phyloP scores from a whole-genome alignment of 129 eudicot species.

The Smallanthus sonchifolius region DNA sequence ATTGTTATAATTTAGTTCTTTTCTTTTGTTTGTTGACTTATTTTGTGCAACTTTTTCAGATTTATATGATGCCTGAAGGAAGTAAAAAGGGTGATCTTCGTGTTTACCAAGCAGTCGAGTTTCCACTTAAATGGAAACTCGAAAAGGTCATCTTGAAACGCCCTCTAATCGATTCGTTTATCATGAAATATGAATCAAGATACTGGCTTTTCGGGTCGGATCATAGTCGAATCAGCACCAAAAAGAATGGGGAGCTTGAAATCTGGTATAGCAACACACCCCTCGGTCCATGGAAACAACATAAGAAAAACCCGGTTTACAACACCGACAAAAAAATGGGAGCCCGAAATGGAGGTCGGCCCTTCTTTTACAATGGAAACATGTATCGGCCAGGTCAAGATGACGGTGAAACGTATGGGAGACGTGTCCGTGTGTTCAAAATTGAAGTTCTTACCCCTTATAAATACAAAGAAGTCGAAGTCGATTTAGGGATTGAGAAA shows the following conservation, averaged over 20 bases:
- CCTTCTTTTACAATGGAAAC: conserved; percentile 53
- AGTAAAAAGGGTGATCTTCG: conserved; percentile 82
- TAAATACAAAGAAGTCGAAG: conserved; percentile 66
- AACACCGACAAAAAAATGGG: conserved; percentile 50
- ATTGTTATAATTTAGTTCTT: not conserved
- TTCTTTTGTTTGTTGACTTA: not conserved
- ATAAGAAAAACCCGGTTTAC: conserved; percentile 68
- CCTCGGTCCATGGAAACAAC: conserved; percentile 83
- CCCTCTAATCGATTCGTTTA: conserved; percentile 72
- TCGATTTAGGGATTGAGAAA: conserved; percentile 45
- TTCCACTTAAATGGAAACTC: conserved; percentile 73
- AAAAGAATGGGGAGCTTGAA: conserved; percentile 70
- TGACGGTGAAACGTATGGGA: conserved; percentile 40
- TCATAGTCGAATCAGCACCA: conserved; percentile 46
- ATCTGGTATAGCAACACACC: conserved; percentile 84
- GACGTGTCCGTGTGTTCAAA: conserved; percentile 54
- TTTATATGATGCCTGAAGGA: conserved; percentile 94
- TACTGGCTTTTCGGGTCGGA: conserved; percentile 91
- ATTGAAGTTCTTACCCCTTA: conserved; percentile 52
- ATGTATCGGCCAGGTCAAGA: conserved; percentile 83
- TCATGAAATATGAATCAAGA: conserved; percentile 49
- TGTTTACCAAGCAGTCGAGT: conserved; percentile 67
- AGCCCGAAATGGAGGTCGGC: conserved; percentile 88
- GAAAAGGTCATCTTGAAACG: conserved; percentile 62
- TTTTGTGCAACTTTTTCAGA: conserved; percentile 28